Evolutionary conservation across 2,329 filamentous ascomycete species (phyloP).

Genomic region (Pseudogymnoascus sp.): DNA sequence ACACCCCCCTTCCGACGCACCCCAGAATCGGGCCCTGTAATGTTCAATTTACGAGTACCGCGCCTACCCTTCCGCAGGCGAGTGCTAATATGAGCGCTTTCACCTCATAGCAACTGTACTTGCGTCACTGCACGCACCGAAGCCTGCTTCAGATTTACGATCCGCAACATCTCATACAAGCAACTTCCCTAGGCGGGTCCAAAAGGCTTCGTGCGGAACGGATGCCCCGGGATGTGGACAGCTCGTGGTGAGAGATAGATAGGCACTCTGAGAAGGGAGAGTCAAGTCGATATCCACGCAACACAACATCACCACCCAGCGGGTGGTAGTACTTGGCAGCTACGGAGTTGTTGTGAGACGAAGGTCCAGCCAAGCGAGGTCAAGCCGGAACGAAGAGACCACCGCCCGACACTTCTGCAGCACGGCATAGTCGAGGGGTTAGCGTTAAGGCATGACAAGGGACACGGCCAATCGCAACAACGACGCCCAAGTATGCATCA

Average conservation of each 20-base stretch:
- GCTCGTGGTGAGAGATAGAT: neutral
- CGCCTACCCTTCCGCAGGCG: neutral
- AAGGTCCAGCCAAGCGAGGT: neutral
- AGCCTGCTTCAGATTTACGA: slow-evolving; percentile 6
- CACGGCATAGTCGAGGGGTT: neutral
- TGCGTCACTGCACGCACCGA: slow-evolving; percentile 1
- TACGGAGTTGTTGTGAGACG: neutral
- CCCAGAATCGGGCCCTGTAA: neutral
- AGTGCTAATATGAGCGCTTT: slow-evolving; percentile 3
- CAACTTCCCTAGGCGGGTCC: neutral
- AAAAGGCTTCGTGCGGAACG: neutral
- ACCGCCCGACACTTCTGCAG: slow-evolving; percentile 2
- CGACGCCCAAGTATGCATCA: neutral
- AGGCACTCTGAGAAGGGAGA: neutral
- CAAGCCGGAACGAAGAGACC: neutral
- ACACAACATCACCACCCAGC: neutral
- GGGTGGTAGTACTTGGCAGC: neutral
- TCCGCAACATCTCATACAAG: slow-evolving; percentile 5
- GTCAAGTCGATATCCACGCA: neutral
- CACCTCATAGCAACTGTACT: neutral
- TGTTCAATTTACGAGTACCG: slow-evolving; percentile 4
- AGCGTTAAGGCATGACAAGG: neutral
- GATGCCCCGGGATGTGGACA: neutral
- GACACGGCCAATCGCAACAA: neutral
- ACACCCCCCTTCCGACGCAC: neutral